Conservation (phyloP, 2,329 filamentous ascomycete species). For the Amauroascus niger region DNA sequence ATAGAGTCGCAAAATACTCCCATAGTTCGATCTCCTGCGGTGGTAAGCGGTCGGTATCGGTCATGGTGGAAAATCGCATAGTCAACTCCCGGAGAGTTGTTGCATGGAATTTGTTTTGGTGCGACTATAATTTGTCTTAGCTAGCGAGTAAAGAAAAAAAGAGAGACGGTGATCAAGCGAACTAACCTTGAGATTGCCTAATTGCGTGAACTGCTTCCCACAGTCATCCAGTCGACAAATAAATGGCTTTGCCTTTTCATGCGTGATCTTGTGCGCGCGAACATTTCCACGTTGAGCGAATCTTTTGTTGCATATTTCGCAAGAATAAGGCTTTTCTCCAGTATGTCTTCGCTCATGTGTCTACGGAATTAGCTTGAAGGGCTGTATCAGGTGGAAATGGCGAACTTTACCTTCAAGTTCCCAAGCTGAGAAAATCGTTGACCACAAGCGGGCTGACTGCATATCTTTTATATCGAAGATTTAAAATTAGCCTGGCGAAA, state of each 20-base stretch:
- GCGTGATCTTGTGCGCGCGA: conserved; percentile 70
- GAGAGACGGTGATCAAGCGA: background rate
- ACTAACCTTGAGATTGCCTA: conserved; percentile 79
- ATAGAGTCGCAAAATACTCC: conserved; percentile 75
- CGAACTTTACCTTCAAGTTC: conserved; percentile 63
- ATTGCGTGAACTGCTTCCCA: conserved; percentile 77
- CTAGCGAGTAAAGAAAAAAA: conserved; percentile 3
- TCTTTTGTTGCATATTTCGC: conserved; percentile 66
- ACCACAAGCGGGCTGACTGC: conserved; percentile 62
- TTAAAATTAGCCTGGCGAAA: background rate
- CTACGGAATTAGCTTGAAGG: conserved; percentile 31
- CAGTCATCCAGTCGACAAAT: conserved; percentile 74
- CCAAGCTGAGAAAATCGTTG: conserved; percentile 81
- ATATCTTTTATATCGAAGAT: conserved; percentile 29
- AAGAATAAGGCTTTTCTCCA: conserved; percentile 74
- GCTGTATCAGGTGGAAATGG: background rate
- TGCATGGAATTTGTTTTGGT: conserved; percentile 89
- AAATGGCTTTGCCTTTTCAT: conserved; percentile 67
- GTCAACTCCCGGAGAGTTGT: conserved; percentile 62
- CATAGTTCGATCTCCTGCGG: conserved; percentile 66
- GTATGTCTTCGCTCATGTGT: conserved; percentile 83
- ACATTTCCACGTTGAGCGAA: conserved; percentile 85
- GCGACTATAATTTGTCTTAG: conserved; percentile 47
- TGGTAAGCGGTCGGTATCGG: conserved; percentile 53
- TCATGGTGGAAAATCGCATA: conserved; percentile 56